Evolutionary conservation across 2,329 filamentous ascomycete species (phyloP), one percentile per base, ranked within the genome.

Genomic region (Talaromyces rugulosus): DNA sequence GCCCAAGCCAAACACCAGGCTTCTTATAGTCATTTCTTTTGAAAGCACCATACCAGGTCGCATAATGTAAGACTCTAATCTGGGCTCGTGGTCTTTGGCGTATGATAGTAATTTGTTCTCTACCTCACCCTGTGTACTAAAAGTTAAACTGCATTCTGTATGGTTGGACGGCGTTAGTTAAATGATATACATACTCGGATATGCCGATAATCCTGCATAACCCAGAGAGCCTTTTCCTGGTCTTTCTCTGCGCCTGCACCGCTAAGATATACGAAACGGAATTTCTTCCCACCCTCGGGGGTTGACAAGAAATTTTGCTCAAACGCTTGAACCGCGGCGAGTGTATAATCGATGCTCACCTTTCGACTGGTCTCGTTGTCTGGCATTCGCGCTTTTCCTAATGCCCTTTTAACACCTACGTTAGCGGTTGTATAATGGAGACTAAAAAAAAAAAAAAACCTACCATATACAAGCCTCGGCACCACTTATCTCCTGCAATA

Each of bases 381-480:
- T 6, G 36, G 36, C 36, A 40, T 40, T 5, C 36, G 36, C 36
- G 36, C 36, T 40, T 7, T 40, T n/a, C 36, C 36, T n/a, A 40
- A 40, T n/a, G 36, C 36, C 36, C 36, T 40, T 40, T n/a, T 40
- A 23, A 23, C 23, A 23, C 23, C 23, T 23, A 23, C 23, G 23
- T 23, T 23, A 23, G 23, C 23, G 23, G 23, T 23, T 23, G 23
- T 23, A 23, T 23, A 23, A 23, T 23, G 2, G 2, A 23, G 23
- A 23, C 23, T 2, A 23, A 23, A n/a, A 30, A 33, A 27, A 36
- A 23, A 23, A n/a, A 30, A 33, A 27, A 36, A 16, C 34, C 14
- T n/a, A 76, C 79, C 79, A 83, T 27, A 82, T 78, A 67, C 79
- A 82, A 7, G 74, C 79, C 60, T 79, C 75, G 5, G 78, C 77